Base-by-base conservation (phyloP, 441 rosid species). In the Sinapis alba region DNA sequence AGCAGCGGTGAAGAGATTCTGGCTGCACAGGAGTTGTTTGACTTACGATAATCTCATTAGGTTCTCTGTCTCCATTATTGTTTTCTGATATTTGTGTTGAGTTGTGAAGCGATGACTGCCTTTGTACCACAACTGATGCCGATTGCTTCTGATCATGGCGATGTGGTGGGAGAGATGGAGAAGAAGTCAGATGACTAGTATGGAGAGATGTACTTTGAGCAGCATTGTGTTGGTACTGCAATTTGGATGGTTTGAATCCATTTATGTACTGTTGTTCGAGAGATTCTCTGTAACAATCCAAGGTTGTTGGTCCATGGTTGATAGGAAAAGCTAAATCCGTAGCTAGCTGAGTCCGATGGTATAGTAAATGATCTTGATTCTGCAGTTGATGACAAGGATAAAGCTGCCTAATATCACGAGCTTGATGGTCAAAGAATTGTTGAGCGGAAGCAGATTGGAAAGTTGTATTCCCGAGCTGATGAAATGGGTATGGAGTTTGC, bases 1-100 rank as follows among this genome's bases (percentile, higher is more conserved):
- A 30, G 34, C 34, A 38, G 47, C 15, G 47, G 4, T 4, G 47
- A 12, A 38, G 6, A 47, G 20, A 2, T 15, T 47, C 10, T 15
- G 54, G 4, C 54, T 47, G 54, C 54, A 79, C 83, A 45, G 89
- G 83, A 65, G 83, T 80, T 78, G 90, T 83, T 71, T 83, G 90
- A 60, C 78, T 81, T 70, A 88, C 86, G 62, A 86, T 90, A 72
- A 77, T 89, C 64, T 80, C 92, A 54, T 84, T 72, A 61, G 80
- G 87, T 73, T 28, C n/a, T 28, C 58, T 43, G 19, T 74, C 50
- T 58, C 28, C 67, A 58, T 59, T 4, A 47, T 7, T 16, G 16
- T 50, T 60, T 23, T 28, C 62, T 45, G 38, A 45, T 58, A n/a
- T 30, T 28, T 21, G 60, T 43, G 72, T 45, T 32, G 61, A 54